Conservation (phyloP, 2,329 filamentous ascomycete genomes). For the Epichloe gansuensis region DNA sequence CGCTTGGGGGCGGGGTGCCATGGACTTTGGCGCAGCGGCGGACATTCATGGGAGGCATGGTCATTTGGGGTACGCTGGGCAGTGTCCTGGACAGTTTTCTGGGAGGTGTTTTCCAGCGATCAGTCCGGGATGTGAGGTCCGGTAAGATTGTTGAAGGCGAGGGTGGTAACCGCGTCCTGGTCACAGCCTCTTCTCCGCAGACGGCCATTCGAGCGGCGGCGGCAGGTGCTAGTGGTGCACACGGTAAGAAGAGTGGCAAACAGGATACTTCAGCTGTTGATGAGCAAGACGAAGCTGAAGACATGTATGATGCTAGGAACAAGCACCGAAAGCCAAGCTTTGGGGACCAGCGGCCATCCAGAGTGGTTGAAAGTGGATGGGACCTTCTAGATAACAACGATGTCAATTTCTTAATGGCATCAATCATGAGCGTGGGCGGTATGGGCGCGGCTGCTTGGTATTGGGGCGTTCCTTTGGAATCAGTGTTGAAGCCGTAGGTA, state of each 20-base stretch:
- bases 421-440: conserved; percentile 62
- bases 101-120: conserved; percentile 73
- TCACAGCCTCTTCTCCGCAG: conserved; percentile 22
- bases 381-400: conserved; percentile 88
- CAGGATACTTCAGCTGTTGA: conserved; percentile 19
- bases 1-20: conserved; percentile 29
- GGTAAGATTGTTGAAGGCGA: conserved; percentile 84
- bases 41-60: conserved; percentile 43
- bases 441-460: conserved; percentile 54
- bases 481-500: conserved; percentile 5
- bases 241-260: conserved; percentile 29
- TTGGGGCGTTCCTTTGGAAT: conserved; percentile 42
- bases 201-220: neutral
- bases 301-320: conserved; percentile 36
- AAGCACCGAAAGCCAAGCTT: conserved; percentile 39
- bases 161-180: conserved; percentile 50
- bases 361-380: conserved; percentile 51
- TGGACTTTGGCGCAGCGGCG: conserved; percentile 37
- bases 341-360: conserved; percentile 44
- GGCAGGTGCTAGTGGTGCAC: conserved; percentile 18
- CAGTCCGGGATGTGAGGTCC: conserved; percentile 68
- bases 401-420: conserved; percentile 87
- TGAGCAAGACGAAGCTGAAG: conserved; percentile 23
- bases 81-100: conserved; percentile 80
- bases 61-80: conserved; percentile 62